A percentile compares a stretch with the other conserved stretches of the same genome.
Conservation (phyloP, 2,329 filamentous ascomycete species). For the Verticillium zaregamsianum region DNA sequence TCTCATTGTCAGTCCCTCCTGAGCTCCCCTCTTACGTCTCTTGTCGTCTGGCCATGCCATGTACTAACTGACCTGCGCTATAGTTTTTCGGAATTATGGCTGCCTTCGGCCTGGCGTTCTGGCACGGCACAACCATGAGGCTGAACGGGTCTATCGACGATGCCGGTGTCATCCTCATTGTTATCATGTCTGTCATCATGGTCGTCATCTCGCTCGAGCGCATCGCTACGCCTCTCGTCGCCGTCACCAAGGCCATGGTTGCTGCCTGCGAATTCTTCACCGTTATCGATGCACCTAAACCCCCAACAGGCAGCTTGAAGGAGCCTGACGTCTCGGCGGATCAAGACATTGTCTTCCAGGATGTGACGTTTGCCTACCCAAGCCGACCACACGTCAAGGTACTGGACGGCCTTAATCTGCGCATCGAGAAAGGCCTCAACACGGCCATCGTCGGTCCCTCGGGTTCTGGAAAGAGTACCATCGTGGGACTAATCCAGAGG, state of each 20-base stretch:
- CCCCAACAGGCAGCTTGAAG: slow-evolving; percentile 27
- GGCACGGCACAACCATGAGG: slow-evolving; percentile 54
- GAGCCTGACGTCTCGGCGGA: slow-evolving; percentile 31
- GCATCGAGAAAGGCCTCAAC: slow-evolving; percentile 59
- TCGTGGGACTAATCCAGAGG: slow-evolving; percentile 65
- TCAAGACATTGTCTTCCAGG: slow-evolving; percentile 46
- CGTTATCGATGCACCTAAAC: slow-evolving; percentile 45
- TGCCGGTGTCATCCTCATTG: slow-evolving; percentile 51
- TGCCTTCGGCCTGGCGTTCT: slow-evolving; percentile 56
- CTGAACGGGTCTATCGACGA: slow-evolving; percentile 40
- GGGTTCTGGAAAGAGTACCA: slow-evolving; percentile 70
- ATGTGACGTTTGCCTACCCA: slow-evolving; percentile 71
- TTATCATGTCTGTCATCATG: slow-evolving; percentile 56
- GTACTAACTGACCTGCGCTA: neutral
- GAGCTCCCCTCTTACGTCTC: slow-evolving; percentile 11
- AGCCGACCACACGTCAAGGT: slow-evolving; percentile 60
- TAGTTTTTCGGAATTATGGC: slow-evolving; percentile 50
- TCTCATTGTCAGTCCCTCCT: slow-evolving; percentile 32
- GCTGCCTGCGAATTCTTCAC: slow-evolving; percentile 55
- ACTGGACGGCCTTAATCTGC: slow-evolving; percentile 53
- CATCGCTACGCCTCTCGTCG: slow-evolving; percentile 54
- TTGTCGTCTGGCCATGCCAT: too few relatives aligned
- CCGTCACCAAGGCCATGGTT: slow-evolving; percentile 52
- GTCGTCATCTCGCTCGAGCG: slow-evolving; percentile 53
- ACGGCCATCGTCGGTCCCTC: slow-evolving; percentile 72